phyloP scores from a whole-genome alignment of 306 rosid species.

The Prunus dulcis region DNA sequence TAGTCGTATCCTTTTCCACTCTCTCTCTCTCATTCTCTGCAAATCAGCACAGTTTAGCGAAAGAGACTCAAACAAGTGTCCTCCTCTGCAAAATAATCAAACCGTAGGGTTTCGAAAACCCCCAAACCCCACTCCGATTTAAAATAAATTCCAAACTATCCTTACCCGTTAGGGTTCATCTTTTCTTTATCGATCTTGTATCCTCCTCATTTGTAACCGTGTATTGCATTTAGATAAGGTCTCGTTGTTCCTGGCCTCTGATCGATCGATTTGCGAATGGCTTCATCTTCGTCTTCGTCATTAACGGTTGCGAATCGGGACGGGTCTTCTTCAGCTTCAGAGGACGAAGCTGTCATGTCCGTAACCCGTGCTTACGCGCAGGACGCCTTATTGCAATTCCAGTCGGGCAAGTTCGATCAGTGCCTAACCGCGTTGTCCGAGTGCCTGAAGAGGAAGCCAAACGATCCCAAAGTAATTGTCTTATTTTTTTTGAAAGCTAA shows the following conservation, averaged over 20 bases:
- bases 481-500: not conserved
- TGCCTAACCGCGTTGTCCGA: constrained; percentile 69
- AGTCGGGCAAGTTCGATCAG: constrained; percentile 73
- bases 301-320: constrained; percentile 55
- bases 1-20: constrained; percentile 18
- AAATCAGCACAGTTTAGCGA: constrained; percentile 17
- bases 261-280: constrained; percentile 81
- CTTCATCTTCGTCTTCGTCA: constrained; percentile 26
- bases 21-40: constrained; percentile 13
- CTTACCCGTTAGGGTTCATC: constrained; percentile 15
- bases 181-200: not conserved
- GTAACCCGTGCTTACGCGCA: constrained; percentile 57
- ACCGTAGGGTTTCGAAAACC: constrained; percentile 33
- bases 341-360: constrained; percentile 62
- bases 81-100: constrained; percentile 8
- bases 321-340: constrained; percentile 44
- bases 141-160: not conserved
- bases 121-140: constrained; percentile 10
- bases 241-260: constrained; percentile 15
- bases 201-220: not conserved
- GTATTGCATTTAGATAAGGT: constrained; percentile 23
- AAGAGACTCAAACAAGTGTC: constrained; percentile 20
- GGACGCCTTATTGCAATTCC: constrained; percentile 85
- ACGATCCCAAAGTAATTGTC: constrained; percentile 81
- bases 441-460: constrained; percentile 66